A percentile compares a stretch with the other conserved stretches of the same genome.
Conservation (phyloP, 75 land plant species). For the Selaginella tamariscina region DNA sequence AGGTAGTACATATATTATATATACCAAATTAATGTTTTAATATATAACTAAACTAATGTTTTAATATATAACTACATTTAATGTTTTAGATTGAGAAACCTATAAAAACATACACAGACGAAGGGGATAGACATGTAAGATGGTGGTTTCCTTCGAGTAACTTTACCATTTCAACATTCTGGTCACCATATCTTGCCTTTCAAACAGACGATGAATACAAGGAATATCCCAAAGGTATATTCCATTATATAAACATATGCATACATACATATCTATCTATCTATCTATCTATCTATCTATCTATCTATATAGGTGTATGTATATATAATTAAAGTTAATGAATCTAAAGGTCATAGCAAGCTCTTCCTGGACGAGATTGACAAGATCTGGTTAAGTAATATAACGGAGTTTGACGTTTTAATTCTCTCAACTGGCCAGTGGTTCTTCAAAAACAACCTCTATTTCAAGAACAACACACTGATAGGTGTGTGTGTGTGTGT, state of each 20-base stretch:
- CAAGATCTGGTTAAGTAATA: slow-evolving; percentile 3
- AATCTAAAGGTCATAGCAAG: background rate
- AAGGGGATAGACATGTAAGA: background rate
- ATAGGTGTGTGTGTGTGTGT: no score
- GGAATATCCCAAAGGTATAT: no score
- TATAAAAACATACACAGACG: background rate
- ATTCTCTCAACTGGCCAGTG: slow-evolving; percentile 70
- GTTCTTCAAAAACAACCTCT: slow-evolving; percentile 57
- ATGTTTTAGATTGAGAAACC: background rate
- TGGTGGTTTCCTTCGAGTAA: slow-evolving; percentile 6
- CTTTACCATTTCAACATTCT: background rate
- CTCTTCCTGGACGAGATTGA: slow-evolving; percentile 14
- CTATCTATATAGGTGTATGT: no score
- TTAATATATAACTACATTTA: background rate
- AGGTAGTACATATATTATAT: slow-evolving; percentile 14
- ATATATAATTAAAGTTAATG: no score
- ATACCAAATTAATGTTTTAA: background rate
- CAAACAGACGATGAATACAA: background rate
- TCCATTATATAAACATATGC: no score
- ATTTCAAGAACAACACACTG: slow-evolving; percentile 36
- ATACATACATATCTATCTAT: no score
- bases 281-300: no score
- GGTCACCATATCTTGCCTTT: slow-evolving; percentile 12
- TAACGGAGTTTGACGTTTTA: slow-evolving; percentile 15
- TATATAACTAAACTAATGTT: background rate